phyloP scores from a whole-genome alignment of 78 protist genomes.

The Dictyostelium firmibasis region DNA sequence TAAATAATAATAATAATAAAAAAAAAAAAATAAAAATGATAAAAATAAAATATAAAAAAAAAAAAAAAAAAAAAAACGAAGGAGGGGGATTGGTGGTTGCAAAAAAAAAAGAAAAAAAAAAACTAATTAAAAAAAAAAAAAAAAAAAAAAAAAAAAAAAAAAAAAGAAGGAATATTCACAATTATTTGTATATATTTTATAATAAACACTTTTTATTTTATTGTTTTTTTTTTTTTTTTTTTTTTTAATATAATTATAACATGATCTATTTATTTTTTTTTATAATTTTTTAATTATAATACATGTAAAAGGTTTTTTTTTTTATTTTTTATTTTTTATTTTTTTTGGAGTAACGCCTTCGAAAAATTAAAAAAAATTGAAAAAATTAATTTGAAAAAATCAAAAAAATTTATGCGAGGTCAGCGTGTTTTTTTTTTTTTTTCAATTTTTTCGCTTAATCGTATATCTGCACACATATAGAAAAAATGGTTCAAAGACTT shows the following conservation, averaged over 20 bases:
- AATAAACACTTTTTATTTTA: no score
- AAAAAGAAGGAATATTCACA: not conserved
- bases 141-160: no score
- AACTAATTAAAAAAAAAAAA: no score
- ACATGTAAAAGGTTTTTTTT: no score
- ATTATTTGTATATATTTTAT: not conserved
- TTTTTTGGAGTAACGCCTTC: not conserved
- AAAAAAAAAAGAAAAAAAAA: no score
- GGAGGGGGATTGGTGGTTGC: no score
- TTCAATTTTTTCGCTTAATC: not conserved
- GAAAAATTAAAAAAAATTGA: not conserved
- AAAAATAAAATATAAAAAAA: not conserved
- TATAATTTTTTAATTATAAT: not conserved
- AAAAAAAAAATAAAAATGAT: not conserved
- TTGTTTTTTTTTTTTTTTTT: not conserved
- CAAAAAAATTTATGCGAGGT: not conserved
- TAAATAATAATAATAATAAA: no score
- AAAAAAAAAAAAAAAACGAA: not conserved
- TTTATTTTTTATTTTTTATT: not conserved
- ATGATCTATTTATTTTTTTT: not conserved
- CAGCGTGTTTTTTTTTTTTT: not conserved
- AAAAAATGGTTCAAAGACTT: slow-evolving; percentile 86
- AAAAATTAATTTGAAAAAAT: not conserved
- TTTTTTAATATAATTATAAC: no score
- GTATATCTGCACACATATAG: not conserved